phyloP scores from a whole-genome alignment of 306 rosid species.

The Gillenia trifoliata region DNA sequence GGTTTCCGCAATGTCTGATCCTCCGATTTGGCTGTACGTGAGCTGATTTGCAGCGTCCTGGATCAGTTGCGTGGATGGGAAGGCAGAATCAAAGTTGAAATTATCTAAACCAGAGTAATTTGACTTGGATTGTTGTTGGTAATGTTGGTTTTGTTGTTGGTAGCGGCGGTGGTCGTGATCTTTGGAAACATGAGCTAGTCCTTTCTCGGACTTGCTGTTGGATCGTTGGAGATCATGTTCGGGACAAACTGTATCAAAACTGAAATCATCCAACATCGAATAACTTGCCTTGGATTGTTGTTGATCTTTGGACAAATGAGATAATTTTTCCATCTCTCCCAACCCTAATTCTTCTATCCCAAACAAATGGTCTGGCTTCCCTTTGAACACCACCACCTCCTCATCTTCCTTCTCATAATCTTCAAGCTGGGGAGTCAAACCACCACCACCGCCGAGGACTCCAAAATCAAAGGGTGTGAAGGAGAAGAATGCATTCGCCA shows the following conservation, averaged over 20 bases:
- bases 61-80: slow-evolving; percentile 18
- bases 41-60: not conserved
- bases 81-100: slow-evolving; percentile 20
- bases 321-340: slow-evolving; percentile 6
- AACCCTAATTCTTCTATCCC: slow-evolving; percentile 17
- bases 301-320: slow-evolving; percentile 6
- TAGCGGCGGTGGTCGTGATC: slow-evolving; percentile 18
- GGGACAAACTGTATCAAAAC: slow-evolving; percentile 19
- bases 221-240: not conserved
- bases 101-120: slow-evolving; percentile 25
- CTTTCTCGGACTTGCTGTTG: not conserved
- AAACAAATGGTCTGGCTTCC: slow-evolving; percentile 16
- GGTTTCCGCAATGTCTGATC: slow-evolving; percentile 11
- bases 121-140: slow-evolving; percentile 17
- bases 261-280: slow-evolving; percentile 27
- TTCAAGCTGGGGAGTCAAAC: slow-evolving; percentile 19
- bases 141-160: slow-evolving; percentile 2
- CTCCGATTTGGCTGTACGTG: not conserved
- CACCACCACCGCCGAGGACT: not conserved
- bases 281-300: slow-evolving; percentile 16
- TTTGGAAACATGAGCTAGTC: slow-evolving; percentile 10
- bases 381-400: not conserved
- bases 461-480: slow-evolving; percentile 36
- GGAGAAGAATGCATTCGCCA: slow-evolving; percentile 34
- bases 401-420: slow-evolving; percentile 16